Evolutionary conservation across 1,284 basidiomycete species (phyloP).

Genomic region (Heterobasidion occidentale): DNA sequence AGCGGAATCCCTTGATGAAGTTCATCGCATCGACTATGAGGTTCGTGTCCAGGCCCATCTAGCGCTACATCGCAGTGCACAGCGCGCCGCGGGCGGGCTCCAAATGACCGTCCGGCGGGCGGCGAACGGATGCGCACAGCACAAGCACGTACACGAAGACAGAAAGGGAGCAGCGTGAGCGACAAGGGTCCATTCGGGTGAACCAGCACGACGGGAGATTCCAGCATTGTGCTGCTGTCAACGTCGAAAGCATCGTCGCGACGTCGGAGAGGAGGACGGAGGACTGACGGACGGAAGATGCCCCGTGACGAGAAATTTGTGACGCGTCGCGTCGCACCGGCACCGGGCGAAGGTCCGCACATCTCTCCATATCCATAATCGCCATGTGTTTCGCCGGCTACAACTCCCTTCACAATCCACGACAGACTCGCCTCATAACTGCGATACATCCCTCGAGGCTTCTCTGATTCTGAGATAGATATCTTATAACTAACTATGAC

Average conservation of each 20-base stretch:
- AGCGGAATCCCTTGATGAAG: conserved; percentile 96
- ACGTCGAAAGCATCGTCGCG: conserved; percentile 53
- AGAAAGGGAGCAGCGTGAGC: neutral
- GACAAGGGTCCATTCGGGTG: neutral
- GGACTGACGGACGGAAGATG: too few relatives aligned
- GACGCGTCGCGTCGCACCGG: too few relatives aligned
- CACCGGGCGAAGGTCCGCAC: too few relatives aligned
- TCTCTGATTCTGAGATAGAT: neutral
- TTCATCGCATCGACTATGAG: conserved; percentile 89
- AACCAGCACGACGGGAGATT: conserved; percentile 25
- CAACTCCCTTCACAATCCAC: too few relatives aligned
- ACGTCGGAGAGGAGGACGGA: conserved; percentile 62
- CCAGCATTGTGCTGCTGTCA: conserved; percentile 61
- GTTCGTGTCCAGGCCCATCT: conserved; percentile 66
- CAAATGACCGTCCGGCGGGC: too few relatives aligned
- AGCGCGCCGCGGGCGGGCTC: conserved; percentile 65
- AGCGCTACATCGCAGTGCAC: conserved; percentile 81
- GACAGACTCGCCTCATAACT: too few relatives aligned
- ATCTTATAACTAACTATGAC: conserved; percentile 3
- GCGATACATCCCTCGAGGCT: too few relatives aligned
- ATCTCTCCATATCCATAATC: too few relatives aligned
- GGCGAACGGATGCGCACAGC: neutral
- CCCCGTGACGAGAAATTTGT: too few relatives aligned
- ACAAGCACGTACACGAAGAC: conserved; percentile 1
- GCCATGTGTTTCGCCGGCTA: too few relatives aligned